A percentile compares a stretch with the other conserved stretches of the same genome.
Conservation (phyloP, 192 early-diverging fungal species). For the Coemansia interrupta region DNA sequence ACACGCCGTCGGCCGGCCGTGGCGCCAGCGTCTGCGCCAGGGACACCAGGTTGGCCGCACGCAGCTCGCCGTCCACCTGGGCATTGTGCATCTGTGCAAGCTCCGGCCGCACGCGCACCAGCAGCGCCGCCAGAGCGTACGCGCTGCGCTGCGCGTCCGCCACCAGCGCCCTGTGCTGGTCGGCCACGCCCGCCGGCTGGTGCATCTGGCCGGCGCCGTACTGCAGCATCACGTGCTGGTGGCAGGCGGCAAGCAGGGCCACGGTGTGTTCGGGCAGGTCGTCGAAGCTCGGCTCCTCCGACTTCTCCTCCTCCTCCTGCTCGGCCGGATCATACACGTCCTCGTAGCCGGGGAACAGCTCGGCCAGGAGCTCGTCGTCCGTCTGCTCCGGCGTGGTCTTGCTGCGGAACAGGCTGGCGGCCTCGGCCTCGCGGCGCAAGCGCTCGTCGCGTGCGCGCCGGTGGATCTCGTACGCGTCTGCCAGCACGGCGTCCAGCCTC, state of each 20-base stretch:
- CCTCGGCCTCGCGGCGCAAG: conserved; percentile 31
- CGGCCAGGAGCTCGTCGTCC: conserved; percentile 66
- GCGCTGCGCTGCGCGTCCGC: conserved; percentile 27
- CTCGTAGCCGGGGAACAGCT: conserved; percentile 82
- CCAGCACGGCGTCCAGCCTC: conserved; percentile 24
- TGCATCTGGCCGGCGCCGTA: conserved; percentile 17
- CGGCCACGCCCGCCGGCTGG: background rate
- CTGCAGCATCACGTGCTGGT: conserved; percentile 55
- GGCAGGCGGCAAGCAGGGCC: conserved; percentile 47
- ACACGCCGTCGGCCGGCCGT: background rate
- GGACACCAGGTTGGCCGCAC: conserved; percentile 32
- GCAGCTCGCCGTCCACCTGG: conserved; percentile 15
- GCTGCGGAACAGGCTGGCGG: conserved; percentile 33
- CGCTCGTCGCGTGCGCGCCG: conserved; percentile 29
- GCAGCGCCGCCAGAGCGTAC: conserved; percentile 24
- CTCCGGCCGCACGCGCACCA: conserved; percentile 17
- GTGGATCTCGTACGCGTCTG: conserved; percentile 41
- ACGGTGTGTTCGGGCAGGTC: conserved; percentile 53
- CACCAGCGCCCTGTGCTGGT: conserved; percentile 15
- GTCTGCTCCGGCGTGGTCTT: conserved; percentile 53
- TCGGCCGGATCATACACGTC: conserved; percentile 57
- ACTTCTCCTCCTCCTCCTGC: conserved; percentile 16
- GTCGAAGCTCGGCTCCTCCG: conserved; percentile 37
- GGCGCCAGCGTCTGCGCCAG: conserved; percentile 18
- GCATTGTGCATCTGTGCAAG: conserved; percentile 8